Base-by-base conservation (phyloP, 2,329 filamentous ascomycete genomes). In the Monilinia vaccinii-corymbosi region DNA sequence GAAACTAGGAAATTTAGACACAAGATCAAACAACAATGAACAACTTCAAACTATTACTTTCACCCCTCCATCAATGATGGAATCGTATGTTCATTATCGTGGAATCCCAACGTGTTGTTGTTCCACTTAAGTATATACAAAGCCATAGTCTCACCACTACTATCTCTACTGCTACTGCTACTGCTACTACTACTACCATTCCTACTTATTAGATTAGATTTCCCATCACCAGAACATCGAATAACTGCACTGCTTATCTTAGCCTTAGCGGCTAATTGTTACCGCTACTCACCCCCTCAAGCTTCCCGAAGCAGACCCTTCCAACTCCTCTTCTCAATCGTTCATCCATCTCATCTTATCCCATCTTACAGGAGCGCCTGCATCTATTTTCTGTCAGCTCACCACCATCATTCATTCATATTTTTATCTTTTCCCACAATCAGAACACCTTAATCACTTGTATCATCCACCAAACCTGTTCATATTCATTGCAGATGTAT, bases 241-340 rank as follows among this genome's bases (percentile, higher is more conserved):
- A n/a, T n/a, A 14, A 25, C 51, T 53, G 25, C 51, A 53, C 34
- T 50, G 61, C 62, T 64, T 64, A 64, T 64, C 62, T 64, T 61
- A 62, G 61, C 61, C 46, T 44, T 62, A 55, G 62, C 61, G 62
- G 48, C 52, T 53, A 58, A 64, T 62, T 55, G 42, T 36, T 58
- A 28, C 53, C 32, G 25, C 25, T 28, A 28, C 3, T 28, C 58
- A 42, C 56, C 25, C 36, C 25, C 38, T 45, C 48, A 11, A 44
- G 25, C 47, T 36, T 56, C 40, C 31, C n/a, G 42, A 31, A n/a
- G 32, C 18, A 56, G 6, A 44, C 55, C 31, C 55, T 10, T 38
- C 44, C 55, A 25, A 36, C 23, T 36, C 31, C 42, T 44, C 40
- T 48, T 32, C 28, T 49, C 50, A 21, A 25, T 50, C 34, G n/a